Evolutionary conservation across 306 rosid species (phyloP).

Genomic region (Mimosa pudica): DNA sequence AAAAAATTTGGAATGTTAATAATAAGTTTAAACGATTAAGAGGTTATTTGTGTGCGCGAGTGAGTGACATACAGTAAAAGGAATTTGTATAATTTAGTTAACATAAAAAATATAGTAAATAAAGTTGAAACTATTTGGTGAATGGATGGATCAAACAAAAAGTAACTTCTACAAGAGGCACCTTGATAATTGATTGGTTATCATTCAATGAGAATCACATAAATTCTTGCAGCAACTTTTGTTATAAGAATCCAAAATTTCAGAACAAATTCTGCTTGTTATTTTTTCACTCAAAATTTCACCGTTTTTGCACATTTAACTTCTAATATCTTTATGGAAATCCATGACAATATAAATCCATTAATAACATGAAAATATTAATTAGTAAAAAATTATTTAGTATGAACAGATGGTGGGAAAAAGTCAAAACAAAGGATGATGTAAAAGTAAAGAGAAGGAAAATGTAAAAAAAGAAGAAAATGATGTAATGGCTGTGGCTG

Average conservation of each 20-base stretch:
- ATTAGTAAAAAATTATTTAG: not conserved
- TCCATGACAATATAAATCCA: not conserved
- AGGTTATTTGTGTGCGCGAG: too few species aligned
- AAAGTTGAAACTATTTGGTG: constrained; percentile 10
- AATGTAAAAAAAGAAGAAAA: too few species aligned
- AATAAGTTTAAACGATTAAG: too few species aligned
- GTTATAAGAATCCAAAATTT: constrained; percentile 10
- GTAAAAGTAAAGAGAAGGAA: not conserved
- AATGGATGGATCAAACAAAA: constrained; percentile 27
- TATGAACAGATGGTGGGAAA: not conserved
- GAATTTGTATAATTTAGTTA: too few species aligned
- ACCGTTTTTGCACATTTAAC: not conserved
- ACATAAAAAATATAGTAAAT: not conserved
- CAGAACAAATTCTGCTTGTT: not conserved
- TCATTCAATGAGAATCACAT: constrained; percentile 35
- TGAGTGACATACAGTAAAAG: too few species aligned
- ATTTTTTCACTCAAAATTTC: not conserved
- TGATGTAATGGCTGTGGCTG: not conserved
- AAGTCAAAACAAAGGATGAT: not conserved
- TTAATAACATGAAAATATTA: not conserved
- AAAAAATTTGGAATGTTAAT: too few species aligned
- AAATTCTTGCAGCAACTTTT: constrained; percentile 25
- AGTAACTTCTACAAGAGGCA: constrained; percentile 5
- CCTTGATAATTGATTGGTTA: constrained; percentile 38
- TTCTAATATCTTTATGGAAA: not conserved